Evolutionary conservation across 202 grass and related monocot species (phyloP), one percentile per base, ranked within the genome.

Genomic region (Panicum hallii): DNA sequence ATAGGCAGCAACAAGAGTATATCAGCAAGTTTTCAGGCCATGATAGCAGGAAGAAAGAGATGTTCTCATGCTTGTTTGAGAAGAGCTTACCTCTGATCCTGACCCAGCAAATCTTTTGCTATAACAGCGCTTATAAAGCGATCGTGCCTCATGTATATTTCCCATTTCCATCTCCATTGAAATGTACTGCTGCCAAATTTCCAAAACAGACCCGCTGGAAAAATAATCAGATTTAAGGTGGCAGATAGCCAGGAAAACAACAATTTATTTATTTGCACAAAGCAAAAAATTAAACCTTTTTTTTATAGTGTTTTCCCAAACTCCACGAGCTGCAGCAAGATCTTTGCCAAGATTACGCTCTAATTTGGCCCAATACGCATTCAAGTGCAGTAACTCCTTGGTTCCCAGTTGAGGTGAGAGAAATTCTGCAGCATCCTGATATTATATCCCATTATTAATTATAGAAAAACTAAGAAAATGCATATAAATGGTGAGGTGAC

Each of bases 81-180:
- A 85, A 79, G n/a, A 80, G 34, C 12, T 86, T 91, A 99, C 96
- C 93, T 96, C 93, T 62, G 96, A 99, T 84, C 96, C 96, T 79
- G 90, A 94, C 57, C 91, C 93, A 38, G 81, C 22, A 80, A 99
- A 94, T 32, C 80, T 96, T 87, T 92, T 99, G 83, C 81, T 89
- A 80, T 99, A 99, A 67, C 93, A 99, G 68, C 88, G 94, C 84
- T 92, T 95, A 80, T 99, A 99, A 84, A 99, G 92, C 50, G 90
- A 88, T 71, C 96, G 89, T 61, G 96, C 91, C 70, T 94, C 96
- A 71, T 91, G 87, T 84, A 90, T 78, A 64, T 96, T 82, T 71
- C 86, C 96, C 79, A 88, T 85, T 72, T 83, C 79, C 67, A 91
- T 76, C 85, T 96, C 93, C 96, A 99, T 96, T 75, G 82, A 63